These are phyloP conservation scores for Neoconidiobolus thromboides DNA, from an alignment of 371 early-diverging fungal species.

Conservation along the genomic window DNA sequence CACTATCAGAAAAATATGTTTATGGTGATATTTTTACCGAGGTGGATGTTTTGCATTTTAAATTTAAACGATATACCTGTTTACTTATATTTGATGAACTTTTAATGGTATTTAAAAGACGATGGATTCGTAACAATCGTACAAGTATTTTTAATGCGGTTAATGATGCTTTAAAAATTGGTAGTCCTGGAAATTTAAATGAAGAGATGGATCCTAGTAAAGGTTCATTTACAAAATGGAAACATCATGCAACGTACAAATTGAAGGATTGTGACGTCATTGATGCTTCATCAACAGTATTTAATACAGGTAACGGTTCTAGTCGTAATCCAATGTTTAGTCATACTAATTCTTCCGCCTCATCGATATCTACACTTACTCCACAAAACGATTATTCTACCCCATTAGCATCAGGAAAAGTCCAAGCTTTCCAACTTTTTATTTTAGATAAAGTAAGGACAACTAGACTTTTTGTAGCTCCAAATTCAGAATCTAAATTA, in stretches of 20 bases:
- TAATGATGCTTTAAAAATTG: slow-evolving; percentile 15
- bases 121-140: slow-evolving; percentile 24
- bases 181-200: slow-evolving; percentile 9
- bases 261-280: slow-evolving; percentile 31
- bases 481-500: slow-evolving; percentile 15
- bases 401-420: slow-evolving; percentile 16
- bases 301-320: slow-evolving; percentile 13
- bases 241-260: slow-evolving; percentile 32
- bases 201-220: slow-evolving; percentile 7
- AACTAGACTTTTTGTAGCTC: slow-evolving; percentile 16
- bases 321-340: slow-evolving; percentile 22
- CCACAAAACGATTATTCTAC: slow-evolving; percentile 12
- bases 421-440: slow-evolving; percentile 22
- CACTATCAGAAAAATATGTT: slow-evolving; percentile 20
- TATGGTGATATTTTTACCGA: slow-evolving; percentile 45
- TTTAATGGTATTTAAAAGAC: slow-evolving; percentile 35
- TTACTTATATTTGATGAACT: slow-evolving; percentile 36
- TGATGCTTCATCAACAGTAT: slow-evolving; percentile 10
- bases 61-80: slow-evolving; percentile 34
- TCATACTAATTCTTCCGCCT: slow-evolving; percentile 19
- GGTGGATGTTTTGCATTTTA: slow-evolving; percentile 27
- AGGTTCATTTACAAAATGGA: slow-evolving; percentile 47
- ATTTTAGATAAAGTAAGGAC: slow-evolving; percentile 9
- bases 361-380: slow-evolving; percentile 10
- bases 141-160: slow-evolving; percentile 27